These are phyloP conservation scores for Cnidoscolus chayamansa DNA, from an alignment of 441 rosid genomes.

Conservation along the genomic window DNA sequence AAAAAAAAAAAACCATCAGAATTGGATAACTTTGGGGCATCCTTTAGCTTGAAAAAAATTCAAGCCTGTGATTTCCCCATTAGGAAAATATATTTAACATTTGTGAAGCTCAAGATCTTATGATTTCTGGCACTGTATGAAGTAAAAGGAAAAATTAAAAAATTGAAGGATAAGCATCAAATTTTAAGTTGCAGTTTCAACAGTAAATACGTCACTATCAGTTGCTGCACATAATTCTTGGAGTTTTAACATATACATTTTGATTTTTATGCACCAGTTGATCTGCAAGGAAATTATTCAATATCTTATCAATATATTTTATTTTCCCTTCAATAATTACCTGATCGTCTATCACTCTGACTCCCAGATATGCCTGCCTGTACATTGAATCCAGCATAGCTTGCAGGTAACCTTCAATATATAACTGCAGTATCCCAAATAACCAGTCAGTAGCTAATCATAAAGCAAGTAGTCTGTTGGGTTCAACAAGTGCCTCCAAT, in stretches of 20 bases:
- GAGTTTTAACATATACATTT: not conserved
- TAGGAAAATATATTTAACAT: not conserved
- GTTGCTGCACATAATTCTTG: not conserved
- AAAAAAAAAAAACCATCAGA: not conserved
- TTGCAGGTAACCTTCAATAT: constrained; percentile 94
- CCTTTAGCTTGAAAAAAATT: not conserved
- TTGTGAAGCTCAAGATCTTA: not conserved
- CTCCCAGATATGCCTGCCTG: constrained; percentile 92
- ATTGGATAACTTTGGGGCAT: not conserved
- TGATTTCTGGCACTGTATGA: not conserved
- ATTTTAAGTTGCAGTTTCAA: not conserved
- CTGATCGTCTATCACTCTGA: constrained; percentile 90
- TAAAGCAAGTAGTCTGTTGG: not conserved
- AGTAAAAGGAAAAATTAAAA: not conserved
- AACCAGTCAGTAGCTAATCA: constrained; percentile 15
- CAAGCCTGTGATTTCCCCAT: not conserved
- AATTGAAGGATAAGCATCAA: not conserved
- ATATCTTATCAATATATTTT: constrained; percentile 2
- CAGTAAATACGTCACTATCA: not conserved
- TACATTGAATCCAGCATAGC: constrained; percentile 89
- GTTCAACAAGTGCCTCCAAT: not conserved
- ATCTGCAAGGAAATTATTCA: not conserved
- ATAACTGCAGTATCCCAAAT: constrained; percentile 52
- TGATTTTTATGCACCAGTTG: not conserved
- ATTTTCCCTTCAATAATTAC: constrained; percentile 34